These are phyloP conservation scores for Acacia concinna DNA, from an alignment of 331 rosid genomes.

Conservation along the genomic window DNA sequence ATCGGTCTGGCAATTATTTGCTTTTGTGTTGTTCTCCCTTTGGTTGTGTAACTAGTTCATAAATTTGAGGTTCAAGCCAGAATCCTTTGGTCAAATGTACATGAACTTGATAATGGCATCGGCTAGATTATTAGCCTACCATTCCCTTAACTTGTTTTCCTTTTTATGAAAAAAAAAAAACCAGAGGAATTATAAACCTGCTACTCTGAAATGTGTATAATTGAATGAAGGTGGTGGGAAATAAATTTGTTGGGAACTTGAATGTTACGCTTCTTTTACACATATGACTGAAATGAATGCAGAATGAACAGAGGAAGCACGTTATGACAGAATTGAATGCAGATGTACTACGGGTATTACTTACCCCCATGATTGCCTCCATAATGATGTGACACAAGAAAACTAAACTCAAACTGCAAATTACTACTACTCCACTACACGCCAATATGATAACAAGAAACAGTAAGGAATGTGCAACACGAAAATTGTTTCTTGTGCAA, in stretches of 20 bases:
- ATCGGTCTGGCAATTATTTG: conserved; percentile 26
- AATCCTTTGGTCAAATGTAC: not conserved
- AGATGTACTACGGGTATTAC: not conserved
- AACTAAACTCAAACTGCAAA: conserved; percentile 2
- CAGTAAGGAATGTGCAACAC: not conserved
- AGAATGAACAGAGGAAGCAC: not conserved
- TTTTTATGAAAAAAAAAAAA: not conserved
- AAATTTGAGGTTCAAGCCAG: not conserved
- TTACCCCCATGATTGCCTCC: not conserved
- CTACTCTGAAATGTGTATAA: not conserved
- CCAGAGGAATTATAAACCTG: not conserved
- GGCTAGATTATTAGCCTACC: not conserved
- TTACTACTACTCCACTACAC: not conserved
- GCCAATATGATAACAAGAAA: not conserved
- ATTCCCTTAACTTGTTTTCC: not conserved
- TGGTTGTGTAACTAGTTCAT: conserved; percentile 3
- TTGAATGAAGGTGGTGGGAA: not conserved
- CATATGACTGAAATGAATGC: not conserved
- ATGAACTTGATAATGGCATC: not conserved
- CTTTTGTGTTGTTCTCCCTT: not conserved
- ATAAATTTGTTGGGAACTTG: not conserved
- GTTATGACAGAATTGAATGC: not conserved
- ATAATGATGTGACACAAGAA: not conserved
- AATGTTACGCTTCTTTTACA: not conserved
- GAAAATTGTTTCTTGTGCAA: not conserved